Conservation (phyloP, 352 stramenopile genomes). For the Phytophthora europaea region DNA sequence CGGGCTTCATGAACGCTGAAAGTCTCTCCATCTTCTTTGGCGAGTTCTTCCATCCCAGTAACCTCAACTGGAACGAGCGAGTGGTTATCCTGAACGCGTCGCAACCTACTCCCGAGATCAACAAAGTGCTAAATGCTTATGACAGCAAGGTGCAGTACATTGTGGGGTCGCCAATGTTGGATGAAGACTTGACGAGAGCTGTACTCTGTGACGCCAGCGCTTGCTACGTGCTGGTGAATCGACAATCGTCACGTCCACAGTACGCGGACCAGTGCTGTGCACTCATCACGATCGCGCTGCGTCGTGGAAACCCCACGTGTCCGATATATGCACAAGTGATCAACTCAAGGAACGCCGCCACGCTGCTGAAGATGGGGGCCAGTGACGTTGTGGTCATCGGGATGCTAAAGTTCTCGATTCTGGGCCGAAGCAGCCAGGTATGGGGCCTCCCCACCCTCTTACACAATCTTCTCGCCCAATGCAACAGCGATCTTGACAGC, state of each 20-base stretch:
- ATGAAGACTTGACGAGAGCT: conserved; percentile 77
- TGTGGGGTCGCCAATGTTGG: conserved; percentile 80
- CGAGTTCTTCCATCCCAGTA: conserved; percentile 89
- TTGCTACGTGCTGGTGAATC: conserved; percentile 81
- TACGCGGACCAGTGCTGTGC: conserved; percentile 77
- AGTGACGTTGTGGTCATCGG: conserved; percentile 78
- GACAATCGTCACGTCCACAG: conserved; percentile 57
- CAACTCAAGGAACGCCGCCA: conserved; percentile 67
- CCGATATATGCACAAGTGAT: conserved; percentile 86
- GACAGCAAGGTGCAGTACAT: conserved; percentile 89
- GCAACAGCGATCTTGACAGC: conserved; percentile 59
- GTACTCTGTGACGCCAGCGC: conserved; percentile 60
- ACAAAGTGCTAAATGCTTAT: conserved; percentile 76
- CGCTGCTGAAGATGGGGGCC: conserved; percentile 79
- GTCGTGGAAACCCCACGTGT: conserved; percentile 71
- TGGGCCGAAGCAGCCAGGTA: conserved; percentile 74
- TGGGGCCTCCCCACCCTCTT: conserved; percentile 75
- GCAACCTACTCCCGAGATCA: conserved; percentile 70
- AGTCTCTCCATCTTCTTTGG: conserved; percentile 74
- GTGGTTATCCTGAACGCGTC: conserved; percentile 80
- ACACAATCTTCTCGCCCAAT: conserved; percentile 68
- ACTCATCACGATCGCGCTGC: conserved; percentile 82
- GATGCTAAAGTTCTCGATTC: conserved; percentile 79
- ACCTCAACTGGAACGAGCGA: conserved; percentile 87
- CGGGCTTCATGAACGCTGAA: conserved; percentile 74